Conservation (phyloP, 192 early-diverging fungal species). For the Cetraspora pellucida region DNA sequence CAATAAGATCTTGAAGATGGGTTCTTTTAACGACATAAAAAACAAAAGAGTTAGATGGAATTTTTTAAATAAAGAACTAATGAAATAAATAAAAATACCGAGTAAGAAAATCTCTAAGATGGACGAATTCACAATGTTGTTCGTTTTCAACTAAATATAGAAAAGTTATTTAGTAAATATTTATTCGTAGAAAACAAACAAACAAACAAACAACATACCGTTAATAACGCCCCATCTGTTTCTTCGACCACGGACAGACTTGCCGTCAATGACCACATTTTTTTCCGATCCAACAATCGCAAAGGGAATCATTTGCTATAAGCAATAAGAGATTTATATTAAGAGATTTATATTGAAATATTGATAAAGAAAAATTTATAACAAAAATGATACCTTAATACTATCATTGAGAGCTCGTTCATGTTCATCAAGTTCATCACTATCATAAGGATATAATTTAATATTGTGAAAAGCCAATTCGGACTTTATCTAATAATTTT, state of each 20-base stretch:
- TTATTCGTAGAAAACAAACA: not conserved
- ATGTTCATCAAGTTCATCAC: constrained; percentile 84
- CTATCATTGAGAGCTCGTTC: constrained; percentile 70
- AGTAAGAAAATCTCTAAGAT: constrained; percentile 89
- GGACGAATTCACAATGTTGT: constrained; percentile 92
- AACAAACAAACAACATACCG: constrained; percentile 40
- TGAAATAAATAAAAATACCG: constrained; percentile 11
- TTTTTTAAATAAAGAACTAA: not conserved
- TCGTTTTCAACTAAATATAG: constrained; percentile 81
- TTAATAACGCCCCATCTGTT: constrained; percentile 92
- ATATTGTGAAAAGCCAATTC: constrained; percentile 95
- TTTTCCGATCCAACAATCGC: constrained; percentile 93
- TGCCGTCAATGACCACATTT: constrained; percentile 83
- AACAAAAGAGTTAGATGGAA: not conserved
- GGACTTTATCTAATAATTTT: constrained; percentile 67
- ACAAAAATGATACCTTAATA: constrained; percentile 57
- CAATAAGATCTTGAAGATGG: constrained; percentile 96
- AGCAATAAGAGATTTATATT: not conserved
- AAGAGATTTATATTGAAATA: not conserved
- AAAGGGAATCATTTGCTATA: constrained; percentile 84
- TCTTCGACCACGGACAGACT: constrained; percentile 83
- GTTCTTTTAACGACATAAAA: constrained; percentile 56
- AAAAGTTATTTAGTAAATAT: not conserved
- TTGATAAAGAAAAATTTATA: not conserved
- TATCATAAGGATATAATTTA: constrained; percentile 83